Evolutionary conservation across 768 basidiomycete genomes (phyloP), one percentile per base, ranked within the genome.

Genomic region (Boletus vermiculosoides): DNA sequence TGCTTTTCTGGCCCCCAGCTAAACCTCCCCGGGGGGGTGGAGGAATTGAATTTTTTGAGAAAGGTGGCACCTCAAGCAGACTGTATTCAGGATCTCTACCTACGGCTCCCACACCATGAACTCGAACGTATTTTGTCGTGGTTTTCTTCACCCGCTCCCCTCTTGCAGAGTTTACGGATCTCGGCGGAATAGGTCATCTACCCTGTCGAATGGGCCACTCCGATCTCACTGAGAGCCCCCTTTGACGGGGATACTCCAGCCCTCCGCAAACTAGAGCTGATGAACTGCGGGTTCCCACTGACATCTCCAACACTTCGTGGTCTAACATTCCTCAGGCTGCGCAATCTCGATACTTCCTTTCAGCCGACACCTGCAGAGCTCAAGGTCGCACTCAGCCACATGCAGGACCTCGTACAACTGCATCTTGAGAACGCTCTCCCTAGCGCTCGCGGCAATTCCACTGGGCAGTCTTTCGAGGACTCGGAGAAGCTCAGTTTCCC

Each of bases 251-350:
- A 72, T 10, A 68, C 70, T 4, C 73, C 75, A 13, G 65, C 64
- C 31, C 68, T 81, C 25, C 71, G 71, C 47, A 63, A 60, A 23
- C 58, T 81, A 18, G 71, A 76, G 54, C 60, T 82, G 1, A 64
- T 54, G 15, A 62, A 69, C 25, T 74, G 75, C 53, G 65, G 67
- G 39, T 60, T 78, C 48, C 61, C 69, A 6, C 76, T 77, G 75
- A 63, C 71, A 20, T 76, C 74, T 1, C 58, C 70, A 1, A 56
- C 76, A 15, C 63, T 80, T 25, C 54, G 54, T 41, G 68, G 68
- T 50, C 71, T 81, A 11, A 73, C 71, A n/a, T 65, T 70, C 49
- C 68, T 81, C 30, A 72, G 69, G 42, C 59, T 80, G 11, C 61
- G 71, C 40, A 54, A 73, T 55, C 60, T 74, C 8, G 55, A 67